These are phyloP conservation scores for Neonectria faginata DNA, from an alignment of 2,329 filamentous ascomycete genomes.

Conservation along the genomic window DNA sequence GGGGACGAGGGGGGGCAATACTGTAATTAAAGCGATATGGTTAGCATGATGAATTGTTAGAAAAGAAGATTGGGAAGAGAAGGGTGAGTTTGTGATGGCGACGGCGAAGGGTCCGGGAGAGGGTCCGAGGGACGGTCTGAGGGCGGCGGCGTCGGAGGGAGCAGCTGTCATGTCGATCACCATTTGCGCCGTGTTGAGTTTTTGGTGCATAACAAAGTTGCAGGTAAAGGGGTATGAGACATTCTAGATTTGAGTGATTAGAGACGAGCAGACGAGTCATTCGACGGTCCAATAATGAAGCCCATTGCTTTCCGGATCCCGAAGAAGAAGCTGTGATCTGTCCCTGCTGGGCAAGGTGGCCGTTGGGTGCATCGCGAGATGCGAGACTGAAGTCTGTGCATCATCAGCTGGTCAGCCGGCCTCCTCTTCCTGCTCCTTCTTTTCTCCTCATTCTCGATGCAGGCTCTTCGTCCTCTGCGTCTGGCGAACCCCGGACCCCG, in stretches of 20 bases:
- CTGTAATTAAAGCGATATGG: too few species aligned
- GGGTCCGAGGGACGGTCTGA: slow-evolving; percentile 1
- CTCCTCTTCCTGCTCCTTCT: neutral
- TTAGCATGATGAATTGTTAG: neutral
- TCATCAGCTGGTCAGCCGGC: neutral
- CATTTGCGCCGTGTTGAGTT: slow-evolving; percentile 13
- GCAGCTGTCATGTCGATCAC: slow-evolving; percentile 21
- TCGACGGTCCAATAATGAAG: neutral
- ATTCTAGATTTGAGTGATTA: neutral
- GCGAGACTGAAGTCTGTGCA: neutral
- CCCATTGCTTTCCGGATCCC: neutral
- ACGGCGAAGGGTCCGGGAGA: neutral
- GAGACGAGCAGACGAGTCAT: neutral
- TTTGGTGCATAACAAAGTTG: slow-evolving; percentile 3
- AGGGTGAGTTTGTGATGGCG: neutral
- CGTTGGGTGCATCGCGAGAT: neutral
- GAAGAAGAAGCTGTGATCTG: neutral
- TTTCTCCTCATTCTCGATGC: neutral
- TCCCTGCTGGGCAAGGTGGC: neutral
- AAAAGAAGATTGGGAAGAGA: neutral
- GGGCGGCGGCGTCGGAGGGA: neutral
- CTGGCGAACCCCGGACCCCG: slow-evolving; percentile 10
- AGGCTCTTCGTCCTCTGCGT: slow-evolving; percentile 1
- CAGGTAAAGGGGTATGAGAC: slow-evolving; percentile 1
- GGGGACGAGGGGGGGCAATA: neutral